These are phyloP conservation scores for Psilocybe sp. DNA, from an alignment of 768 basidiomycete genomes.

Conservation along the genomic window DNA sequence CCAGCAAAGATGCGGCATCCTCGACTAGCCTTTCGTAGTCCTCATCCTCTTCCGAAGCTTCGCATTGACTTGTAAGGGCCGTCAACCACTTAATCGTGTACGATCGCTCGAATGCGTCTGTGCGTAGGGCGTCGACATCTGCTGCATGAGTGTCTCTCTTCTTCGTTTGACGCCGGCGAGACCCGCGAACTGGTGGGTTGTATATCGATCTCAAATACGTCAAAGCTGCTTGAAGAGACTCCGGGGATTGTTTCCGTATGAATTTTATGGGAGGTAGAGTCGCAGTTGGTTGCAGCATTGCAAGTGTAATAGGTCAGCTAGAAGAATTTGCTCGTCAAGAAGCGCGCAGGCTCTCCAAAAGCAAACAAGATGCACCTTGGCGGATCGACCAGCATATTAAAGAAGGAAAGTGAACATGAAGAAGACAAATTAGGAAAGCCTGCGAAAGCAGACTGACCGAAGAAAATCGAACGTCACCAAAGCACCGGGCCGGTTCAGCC, in stretches of 20 bases:
- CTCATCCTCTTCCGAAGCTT: slow-evolving; percentile 16
- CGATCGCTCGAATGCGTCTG: slow-evolving; percentile 67
- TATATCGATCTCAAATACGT: slow-evolving; percentile 53
- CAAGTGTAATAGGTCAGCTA: not conserved
- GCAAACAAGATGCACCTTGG: too few relatives aligned
- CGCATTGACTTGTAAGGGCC: slow-evolving; percentile 47
- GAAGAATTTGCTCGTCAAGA: not conserved
- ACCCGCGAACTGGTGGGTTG: slow-evolving; percentile 61
- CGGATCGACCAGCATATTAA: too few relatives aligned
- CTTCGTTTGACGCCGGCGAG: slow-evolving; percentile 32
- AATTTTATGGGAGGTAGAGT: slow-evolving; percentile 51
- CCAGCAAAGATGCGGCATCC: slow-evolving; percentile 59
- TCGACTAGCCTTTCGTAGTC: slow-evolving; percentile 36
- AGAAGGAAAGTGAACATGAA: too few relatives aligned
- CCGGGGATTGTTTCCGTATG: slow-evolving; percentile 31
- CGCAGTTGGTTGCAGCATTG: slow-evolving; percentile 43
- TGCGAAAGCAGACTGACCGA: too few relatives aligned
- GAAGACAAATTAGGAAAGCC: too few relatives aligned
- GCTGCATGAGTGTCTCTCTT: not conserved
- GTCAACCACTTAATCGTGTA: slow-evolving; percentile 77
- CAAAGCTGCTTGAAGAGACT: slow-evolving; percentile 42
- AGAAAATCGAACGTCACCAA: too few relatives aligned
- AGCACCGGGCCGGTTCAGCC: too few relatives aligned
- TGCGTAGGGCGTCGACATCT: slow-evolving; percentile 32
- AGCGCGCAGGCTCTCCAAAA: not conserved